Percentiles rank a stretch among this genome's conserved stretches.
Conservation (phyloP, 1,284 basidiomycete genomes). For the Melampsora americana region DNA sequence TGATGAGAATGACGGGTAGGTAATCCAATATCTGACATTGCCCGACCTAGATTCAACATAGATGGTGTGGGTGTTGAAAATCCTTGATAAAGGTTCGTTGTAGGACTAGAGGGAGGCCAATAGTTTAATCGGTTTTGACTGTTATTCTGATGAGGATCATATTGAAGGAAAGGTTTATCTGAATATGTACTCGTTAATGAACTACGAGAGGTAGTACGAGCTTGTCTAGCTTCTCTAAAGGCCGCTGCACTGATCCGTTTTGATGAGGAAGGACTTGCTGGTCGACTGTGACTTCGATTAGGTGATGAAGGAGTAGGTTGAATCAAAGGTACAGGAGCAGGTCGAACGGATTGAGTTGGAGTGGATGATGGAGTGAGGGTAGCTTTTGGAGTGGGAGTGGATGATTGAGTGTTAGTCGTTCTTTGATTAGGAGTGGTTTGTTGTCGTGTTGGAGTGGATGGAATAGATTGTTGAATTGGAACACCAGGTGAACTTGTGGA, state of each 20-base stretch:
- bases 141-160: background rate
- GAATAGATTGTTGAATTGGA: background rate
- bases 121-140: background rate
- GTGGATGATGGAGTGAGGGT: background rate
- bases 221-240: conserved; percentile 30
- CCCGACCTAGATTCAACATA: too few relatives aligned
- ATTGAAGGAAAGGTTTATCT: too few relatives aligned
- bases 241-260: conserved; percentile 36
- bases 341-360: background rate
- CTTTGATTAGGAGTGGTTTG: too few relatives aligned
- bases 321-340: background rate
- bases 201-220: conserved; percentile 14
- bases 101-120: too few relatives aligned
- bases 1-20: background rate
- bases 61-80: too few relatives aligned
- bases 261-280: conserved; percentile 12
- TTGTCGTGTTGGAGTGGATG: too few relatives aligned
- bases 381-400: too few relatives aligned
- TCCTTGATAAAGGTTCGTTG: too few relatives aligned
- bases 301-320: conserved; percentile 9
- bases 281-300: background rate
- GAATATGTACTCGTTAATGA: conserved; percentile 1
- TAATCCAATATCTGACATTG: too few relatives aligned
- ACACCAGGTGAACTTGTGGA: background rate
- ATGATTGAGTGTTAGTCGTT: background rate